Evolutionary conservation across 352 stramenopile genomes (phyloP).

Genomic region (Phytophthora europaea): DNA sequence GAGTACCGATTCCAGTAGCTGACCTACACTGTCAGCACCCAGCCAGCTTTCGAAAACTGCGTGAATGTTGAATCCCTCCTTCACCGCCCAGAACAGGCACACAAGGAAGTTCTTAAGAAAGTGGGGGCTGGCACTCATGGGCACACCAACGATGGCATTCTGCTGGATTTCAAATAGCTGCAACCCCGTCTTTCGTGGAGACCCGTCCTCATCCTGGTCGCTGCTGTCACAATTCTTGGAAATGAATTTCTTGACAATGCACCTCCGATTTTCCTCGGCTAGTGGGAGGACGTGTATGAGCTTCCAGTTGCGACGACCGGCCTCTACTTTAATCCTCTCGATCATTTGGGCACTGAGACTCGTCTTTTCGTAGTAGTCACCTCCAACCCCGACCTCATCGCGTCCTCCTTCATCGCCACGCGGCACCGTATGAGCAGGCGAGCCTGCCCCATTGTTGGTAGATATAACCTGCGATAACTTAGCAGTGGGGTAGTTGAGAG

Average conservation of each 20-base stretch:
- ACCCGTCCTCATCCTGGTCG: slow-evolving; percentile 15
- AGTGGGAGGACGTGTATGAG: slow-evolving; percentile 68
- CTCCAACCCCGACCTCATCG: slow-evolving; percentile 30
- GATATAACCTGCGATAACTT: slow-evolving; percentile 47
- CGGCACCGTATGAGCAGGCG: background rate
- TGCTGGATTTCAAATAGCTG: slow-evolving; percentile 86
- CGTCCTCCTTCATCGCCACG: slow-evolving; percentile 27
- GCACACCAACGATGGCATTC: slow-evolving; percentile 70
- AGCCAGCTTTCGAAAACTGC: slow-evolving; percentile 75
- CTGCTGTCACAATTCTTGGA: slow-evolving; percentile 36
- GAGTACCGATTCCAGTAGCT: slow-evolving; percentile 73
- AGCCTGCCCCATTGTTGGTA: slow-evolving; percentile 3
- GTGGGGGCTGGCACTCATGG: slow-evolving; percentile 57
- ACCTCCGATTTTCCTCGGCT: slow-evolving; percentile 67
- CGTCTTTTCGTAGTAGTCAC: slow-evolving; percentile 71
- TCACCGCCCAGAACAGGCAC: slow-evolving; percentile 68
- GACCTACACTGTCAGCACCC: slow-evolving; percentile 52
- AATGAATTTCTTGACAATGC: slow-evolving; percentile 75
- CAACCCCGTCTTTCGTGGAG: slow-evolving; percentile 30
- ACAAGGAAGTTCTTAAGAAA: slow-evolving; percentile 79
- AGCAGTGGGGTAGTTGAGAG: slow-evolving; percentile 56
- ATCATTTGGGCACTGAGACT: slow-evolving; percentile 81
- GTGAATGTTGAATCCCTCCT: slow-evolving; percentile 84
- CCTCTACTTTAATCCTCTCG: slow-evolving; percentile 86
- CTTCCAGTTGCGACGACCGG: slow-evolving; percentile 80